A percentile compares a stretch with the other conserved stretches of the same genome.
Evolutionary conservation across 768 basidiomycete species (phyloP).

Genomic region (Epithele typhae): DNA sequence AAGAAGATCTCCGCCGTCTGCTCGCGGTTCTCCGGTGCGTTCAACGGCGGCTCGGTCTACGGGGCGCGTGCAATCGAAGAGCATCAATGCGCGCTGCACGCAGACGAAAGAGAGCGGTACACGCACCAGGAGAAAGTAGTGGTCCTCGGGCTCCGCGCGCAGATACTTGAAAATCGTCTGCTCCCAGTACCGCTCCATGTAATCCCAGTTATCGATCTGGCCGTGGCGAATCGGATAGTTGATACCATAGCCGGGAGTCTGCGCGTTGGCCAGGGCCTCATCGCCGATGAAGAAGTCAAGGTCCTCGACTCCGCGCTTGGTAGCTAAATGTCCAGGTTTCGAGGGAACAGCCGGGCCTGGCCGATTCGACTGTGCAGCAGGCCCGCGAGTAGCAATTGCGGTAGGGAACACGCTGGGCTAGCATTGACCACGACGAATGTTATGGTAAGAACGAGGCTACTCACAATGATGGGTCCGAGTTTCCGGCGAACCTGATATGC

Average conservation of each 20-base stretch:
- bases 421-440: background rate
- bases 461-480: conserved; percentile 97
- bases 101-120: background rate
- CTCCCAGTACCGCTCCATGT: conserved; percentile 99
- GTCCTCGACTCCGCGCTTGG: conserved; percentile 96
- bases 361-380: conserved; percentile 51
- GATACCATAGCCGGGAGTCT: conserved; percentile 90
- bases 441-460: conserved; percentile 25
- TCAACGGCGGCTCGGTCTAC: conserved; percentile 98
- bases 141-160: conserved; percentile 97
- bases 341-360: conserved; percentile 75
- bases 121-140: conserved; percentile 93
- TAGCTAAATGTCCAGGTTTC: conserved; percentile 89
- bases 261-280: conserved; percentile 92
- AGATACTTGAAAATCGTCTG: conserved; percentile 99
- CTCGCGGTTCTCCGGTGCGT: conserved; percentile 97
- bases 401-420: conserved; percentile 86
- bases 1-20: conserved; percentile 99
- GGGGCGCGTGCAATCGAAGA: conserved; percentile 1
- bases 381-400: conserved; percentile 88
- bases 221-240: conserved; percentile 97
- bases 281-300: conserved; percentile 99
- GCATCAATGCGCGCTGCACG: conserved; percentile 1
- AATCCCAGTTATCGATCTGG: conserved; percentile 97
- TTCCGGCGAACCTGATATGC: conserved; percentile 86